These are phyloP conservation scores for Monilinia fructicola DNA, from an alignment of 2,329 filamentous ascomycete species.

Conservation along the genomic window DNA sequence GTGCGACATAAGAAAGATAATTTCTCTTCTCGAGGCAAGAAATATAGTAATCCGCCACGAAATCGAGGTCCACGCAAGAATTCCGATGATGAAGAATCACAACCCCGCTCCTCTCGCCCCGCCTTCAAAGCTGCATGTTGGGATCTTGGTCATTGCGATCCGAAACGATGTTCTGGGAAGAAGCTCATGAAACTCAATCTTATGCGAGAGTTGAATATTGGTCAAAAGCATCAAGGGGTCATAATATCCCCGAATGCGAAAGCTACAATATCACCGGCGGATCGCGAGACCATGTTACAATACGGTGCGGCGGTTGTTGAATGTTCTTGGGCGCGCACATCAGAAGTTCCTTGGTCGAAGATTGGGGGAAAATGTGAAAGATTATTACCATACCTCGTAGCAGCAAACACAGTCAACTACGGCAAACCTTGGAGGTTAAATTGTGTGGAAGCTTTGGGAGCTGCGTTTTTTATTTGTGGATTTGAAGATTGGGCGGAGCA, in stretches of 20 bases:
- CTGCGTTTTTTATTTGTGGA: constrained; percentile 90
- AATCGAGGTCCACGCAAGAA: constrained; percentile 46
- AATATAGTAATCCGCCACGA: constrained; percentile 59
- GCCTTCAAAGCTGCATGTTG: constrained; percentile 92
- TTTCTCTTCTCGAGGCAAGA: constrained; percentile 66
- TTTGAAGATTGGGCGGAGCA: constrained; percentile 87
- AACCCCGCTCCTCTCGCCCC: constrained; percentile 46
- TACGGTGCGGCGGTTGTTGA: constrained; percentile 95
- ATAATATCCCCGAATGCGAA: constrained; percentile 96
- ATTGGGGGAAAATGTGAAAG: constrained; percentile 94
- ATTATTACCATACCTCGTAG: constrained; percentile 88
- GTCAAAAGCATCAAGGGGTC: constrained; percentile 87
- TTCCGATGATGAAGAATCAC: constrained; percentile 46
- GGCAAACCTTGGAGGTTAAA: constrained; percentile 93
- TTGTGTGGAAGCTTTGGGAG: constrained; percentile 91
- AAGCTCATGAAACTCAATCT: constrained; percentile 86
- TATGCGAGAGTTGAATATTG: constrained; percentile 89
- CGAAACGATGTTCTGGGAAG: constrained; percentile 95
- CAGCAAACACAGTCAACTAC: constrained; percentile 96
- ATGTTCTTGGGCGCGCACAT: constrained; percentile 91
- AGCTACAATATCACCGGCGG: constrained; percentile 76
- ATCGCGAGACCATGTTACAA: constrained; percentile 77
- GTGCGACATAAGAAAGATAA: constrained; percentile 95
- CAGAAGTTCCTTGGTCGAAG: constrained; percentile 85
- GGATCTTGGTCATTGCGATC: constrained; percentile 97